Evolutionary conservation across 1,284 basidiomycete species (phyloP).

Genomic region (Wolfiporia cocos): DNA sequence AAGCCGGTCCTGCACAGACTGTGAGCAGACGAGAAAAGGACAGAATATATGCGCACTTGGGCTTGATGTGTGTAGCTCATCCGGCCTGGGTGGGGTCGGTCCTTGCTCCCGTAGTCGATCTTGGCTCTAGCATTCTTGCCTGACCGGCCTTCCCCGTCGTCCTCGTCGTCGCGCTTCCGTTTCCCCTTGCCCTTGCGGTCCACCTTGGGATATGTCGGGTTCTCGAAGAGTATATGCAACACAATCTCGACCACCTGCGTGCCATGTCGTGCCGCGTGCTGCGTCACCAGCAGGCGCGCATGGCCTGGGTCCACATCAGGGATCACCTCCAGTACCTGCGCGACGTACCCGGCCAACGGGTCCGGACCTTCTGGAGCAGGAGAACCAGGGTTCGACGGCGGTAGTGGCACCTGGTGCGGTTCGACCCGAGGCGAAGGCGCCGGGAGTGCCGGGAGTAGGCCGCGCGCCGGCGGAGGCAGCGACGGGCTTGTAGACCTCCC

Average conservation of each 20-base stretch:
- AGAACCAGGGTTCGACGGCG: background rate
- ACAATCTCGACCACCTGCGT: constrained; percentile 44
- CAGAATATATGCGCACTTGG: too few relatives aligned
- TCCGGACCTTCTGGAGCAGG: background rate
- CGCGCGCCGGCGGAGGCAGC: too few relatives aligned
- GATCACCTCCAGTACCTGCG: constrained; percentile 56
- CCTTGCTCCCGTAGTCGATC: constrained; percentile 44
- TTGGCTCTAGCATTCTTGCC: constrained; percentile 27
- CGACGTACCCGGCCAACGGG: constrained; percentile 24
- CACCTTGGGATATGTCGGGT: constrained; percentile 52
- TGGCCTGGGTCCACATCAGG: constrained; percentile 59
- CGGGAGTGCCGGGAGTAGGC: too few relatives aligned
- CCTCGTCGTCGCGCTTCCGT: constrained; percentile 32
- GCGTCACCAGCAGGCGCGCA: constrained; percentile 37
- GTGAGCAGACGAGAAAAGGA: background rate
- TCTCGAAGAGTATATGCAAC: constrained; percentile 55
- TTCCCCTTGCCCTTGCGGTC: constrained; percentile 46
- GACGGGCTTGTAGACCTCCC: too few relatives aligned
- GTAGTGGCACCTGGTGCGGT: background rate
- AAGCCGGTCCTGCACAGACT: constrained; percentile 40
- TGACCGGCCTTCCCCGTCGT: constrained; percentile 15
- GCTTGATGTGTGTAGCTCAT: too few relatives aligned
- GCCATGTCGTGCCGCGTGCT: constrained; percentile 26
- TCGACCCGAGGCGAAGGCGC: background rate
- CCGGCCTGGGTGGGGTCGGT: too few relatives aligned